These are phyloP conservation scores for Collariella sp. DNA, from an alignment of 495 filamentous ascomycete species.

Conservation along the genomic window DNA sequence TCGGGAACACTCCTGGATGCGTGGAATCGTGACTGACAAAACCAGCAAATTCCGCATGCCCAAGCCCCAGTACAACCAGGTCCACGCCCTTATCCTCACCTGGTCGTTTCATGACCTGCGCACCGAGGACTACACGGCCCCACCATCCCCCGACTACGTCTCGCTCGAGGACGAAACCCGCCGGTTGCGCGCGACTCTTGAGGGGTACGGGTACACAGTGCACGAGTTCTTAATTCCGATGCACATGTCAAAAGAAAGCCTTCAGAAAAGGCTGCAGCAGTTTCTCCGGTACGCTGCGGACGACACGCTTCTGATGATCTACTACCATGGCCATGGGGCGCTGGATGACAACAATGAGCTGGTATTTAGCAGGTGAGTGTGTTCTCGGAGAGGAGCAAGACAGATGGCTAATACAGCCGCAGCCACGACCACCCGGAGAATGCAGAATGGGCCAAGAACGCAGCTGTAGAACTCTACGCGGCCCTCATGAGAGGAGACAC, in stretches of 20 bases:
- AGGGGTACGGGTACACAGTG: slow-evolving; percentile 22
- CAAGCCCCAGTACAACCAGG: slow-evolving; percentile 19
- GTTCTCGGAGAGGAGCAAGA: no score
- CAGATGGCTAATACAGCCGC: not conserved
- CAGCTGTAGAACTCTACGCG: slow-evolving; percentile 28
- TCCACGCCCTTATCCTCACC: slow-evolving; percentile 26
- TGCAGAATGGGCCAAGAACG: slow-evolving; percentile 22
- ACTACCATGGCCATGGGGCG: slow-evolving; percentile 29
- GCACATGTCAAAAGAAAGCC: slow-evolving; percentile 13
- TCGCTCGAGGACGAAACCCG: slow-evolving; percentile 28
- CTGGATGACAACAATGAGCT: slow-evolving; percentile 28
- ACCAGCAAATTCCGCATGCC: slow-evolving; percentile 7
- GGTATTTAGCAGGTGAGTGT: slow-evolving; percentile 26
- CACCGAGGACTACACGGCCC: slow-evolving; percentile 20
- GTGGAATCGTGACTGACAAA: not conserved
- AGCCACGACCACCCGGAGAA: slow-evolving; percentile 29
- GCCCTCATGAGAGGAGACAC: slow-evolving; percentile 17
- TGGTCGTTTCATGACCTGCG: slow-evolving; percentile 29
- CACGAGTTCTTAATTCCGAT: slow-evolving; percentile 27
- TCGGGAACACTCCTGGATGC: no score
- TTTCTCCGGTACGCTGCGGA: slow-evolving; percentile 21
- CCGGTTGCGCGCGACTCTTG: slow-evolving; percentile 22
- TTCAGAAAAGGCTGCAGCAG: slow-evolving; percentile 12
- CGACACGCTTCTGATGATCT: slow-evolving; percentile 27
- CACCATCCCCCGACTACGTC: slow-evolving; percentile 18